Evolutionary conservation across 768 basidiomycete species (phyloP).

Genomic region (Kwoniella bestiolae): DNA sequence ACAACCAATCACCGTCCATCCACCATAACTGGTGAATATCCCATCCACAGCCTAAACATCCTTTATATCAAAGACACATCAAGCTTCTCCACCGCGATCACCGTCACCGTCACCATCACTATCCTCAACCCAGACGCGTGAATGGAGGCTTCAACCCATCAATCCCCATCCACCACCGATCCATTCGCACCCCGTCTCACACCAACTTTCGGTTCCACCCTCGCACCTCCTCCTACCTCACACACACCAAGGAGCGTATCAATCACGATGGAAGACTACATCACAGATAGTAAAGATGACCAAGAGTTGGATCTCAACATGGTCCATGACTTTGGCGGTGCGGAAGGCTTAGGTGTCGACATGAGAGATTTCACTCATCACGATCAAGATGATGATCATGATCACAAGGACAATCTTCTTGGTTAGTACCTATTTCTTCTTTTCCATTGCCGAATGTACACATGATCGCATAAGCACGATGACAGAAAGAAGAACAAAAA

Average conservation of each 20-base stretch:
- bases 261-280: constrained; percentile 29
- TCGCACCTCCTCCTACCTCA: constrained; percentile 12
- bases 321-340: constrained; percentile 48
- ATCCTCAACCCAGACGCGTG: background rate
- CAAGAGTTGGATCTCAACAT: constrained; percentile 43
- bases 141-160: constrained; percentile 14
- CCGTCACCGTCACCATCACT: too few relatives aligned
- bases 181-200: constrained; percentile 24
- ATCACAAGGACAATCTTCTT: constrained; percentile 6
- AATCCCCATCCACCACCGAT: constrained; percentile 3
- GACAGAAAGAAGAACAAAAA: background rate
- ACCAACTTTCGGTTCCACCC: constrained; percentile 11
- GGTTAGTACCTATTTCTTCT: constrained; percentile 4
- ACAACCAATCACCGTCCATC: too few relatives aligned
- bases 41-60: background rate
- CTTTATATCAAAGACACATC: too few relatives aligned
- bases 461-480: constrained; percentile 1
- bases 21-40: background rate
- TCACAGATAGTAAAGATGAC: constrained; percentile 23
- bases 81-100: too few relatives aligned
- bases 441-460: constrained; percentile 1
- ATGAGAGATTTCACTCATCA: constrained; percentile 49
- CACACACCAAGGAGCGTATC: constrained; percentile 23
- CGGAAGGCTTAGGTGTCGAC: constrained; percentile 47
- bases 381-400: constrained; percentile 22